Evolutionary conservation across 176 grass and related monocot species (phyloP).

Genomic region (Miscanthus lutarioriparius): DNA sequence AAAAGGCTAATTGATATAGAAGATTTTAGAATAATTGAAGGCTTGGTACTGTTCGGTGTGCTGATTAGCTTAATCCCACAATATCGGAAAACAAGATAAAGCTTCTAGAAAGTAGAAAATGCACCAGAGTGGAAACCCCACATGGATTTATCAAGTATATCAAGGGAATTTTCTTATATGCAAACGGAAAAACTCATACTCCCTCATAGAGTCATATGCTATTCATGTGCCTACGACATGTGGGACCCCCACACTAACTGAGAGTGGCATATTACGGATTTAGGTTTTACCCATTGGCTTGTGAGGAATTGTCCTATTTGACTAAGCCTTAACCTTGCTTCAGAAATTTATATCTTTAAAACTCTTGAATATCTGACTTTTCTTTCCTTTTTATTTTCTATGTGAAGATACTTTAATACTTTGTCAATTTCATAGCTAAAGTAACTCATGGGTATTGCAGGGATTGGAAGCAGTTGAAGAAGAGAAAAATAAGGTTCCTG

Average conservation of each 20-base stretch:
- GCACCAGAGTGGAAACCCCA: neutral
- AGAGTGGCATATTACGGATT: neutral
- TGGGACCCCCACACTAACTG: neutral
- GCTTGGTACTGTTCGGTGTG: neutral
- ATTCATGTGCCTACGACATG: neutral
- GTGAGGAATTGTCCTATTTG: neutral
- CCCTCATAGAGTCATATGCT: neutral
- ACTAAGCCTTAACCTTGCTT: neutral
- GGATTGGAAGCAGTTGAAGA: constrained; percentile 54
- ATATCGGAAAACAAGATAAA: neutral
- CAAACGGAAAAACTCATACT: neutral
- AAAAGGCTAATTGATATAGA: neutral
- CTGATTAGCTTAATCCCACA: neutral
- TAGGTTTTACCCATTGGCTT: neutral
- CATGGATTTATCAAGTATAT: neutral
- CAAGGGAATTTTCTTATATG: neutral
- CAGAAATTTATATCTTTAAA: neutral
- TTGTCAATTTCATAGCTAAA: constrained; percentile 8
- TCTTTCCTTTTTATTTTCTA: neutral
- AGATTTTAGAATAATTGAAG: neutral
- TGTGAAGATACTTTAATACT: neutral
- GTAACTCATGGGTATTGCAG: constrained; percentile 24
- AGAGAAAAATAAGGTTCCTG: constrained; percentile 70
- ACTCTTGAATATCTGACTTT: neutral
- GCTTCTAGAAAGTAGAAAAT: neutral